A percentile compares a stretch with the other conserved stretches of the same genome.
Evolutionary conservation across 208 protist genomes (phyloP).

Genomic region (Leishmania guyanensis): DNA sequence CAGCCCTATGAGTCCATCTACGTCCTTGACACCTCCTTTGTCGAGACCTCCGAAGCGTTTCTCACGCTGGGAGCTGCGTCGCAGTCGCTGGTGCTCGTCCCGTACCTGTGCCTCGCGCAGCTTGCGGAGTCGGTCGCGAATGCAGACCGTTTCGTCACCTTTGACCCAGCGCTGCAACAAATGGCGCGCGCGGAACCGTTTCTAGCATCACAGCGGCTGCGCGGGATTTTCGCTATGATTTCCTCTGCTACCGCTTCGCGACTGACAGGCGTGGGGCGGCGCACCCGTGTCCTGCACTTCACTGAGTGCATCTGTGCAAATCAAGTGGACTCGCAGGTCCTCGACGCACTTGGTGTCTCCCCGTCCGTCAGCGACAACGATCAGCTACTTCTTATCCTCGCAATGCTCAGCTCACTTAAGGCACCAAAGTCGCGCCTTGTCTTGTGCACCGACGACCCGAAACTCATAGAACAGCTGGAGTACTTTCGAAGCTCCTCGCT

Average conservation of each 20-base stretch:
- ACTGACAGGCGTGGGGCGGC: neutral
- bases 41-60: slow-evolving; percentile 80
- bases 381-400: slow-evolving; percentile 68
- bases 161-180: slow-evolving; percentile 70
- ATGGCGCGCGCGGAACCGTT: slow-evolving; percentile 47
- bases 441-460: slow-evolving; percentile 72
- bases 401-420: slow-evolving; percentile 65
- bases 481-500: slow-evolving; percentile 13
- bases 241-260: neutral
- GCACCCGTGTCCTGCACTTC: slow-evolving; percentile 72
- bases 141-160: slow-evolving; percentile 39
- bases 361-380: slow-evolving; percentile 61
- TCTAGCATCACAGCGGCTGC: slow-evolving; percentile 72
- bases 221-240: slow-evolving; percentile 54
- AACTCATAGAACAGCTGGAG: slow-evolving; percentile 31
- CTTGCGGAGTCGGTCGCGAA: slow-evolving; percentile 54
- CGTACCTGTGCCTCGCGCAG: slow-evolving; percentile 61
- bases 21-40: slow-evolving; percentile 84
- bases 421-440: slow-evolving; percentile 34
- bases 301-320: slow-evolving; percentile 77
- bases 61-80: slow-evolving; percentile 42
- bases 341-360: slow-evolving; percentile 21
- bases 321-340: slow-evolving; percentile 13
- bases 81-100: slow-evolving; percentile 57
- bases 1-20: slow-evolving; percentile 50